A percentile compares a stretch with the other conserved stretches of the same genome.
phyloP scores from a whole-genome alignment of 2,329 filamentous ascomycete species.

The Fusarium pilosicola region DNA sequence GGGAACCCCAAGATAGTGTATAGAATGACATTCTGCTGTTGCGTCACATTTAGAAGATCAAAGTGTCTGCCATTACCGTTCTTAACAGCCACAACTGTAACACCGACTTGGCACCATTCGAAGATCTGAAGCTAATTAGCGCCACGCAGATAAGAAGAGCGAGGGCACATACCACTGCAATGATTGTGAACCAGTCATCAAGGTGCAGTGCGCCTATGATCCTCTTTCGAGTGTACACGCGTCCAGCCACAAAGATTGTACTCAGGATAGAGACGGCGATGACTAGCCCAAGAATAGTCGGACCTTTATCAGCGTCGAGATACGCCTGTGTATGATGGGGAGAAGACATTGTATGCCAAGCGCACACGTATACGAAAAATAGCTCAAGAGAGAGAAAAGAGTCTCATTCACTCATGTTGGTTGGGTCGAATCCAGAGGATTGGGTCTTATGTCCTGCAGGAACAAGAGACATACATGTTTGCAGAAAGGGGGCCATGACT shows the following conservation, averaged over 20 bases:
- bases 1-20: slow-evolving; percentile 52
- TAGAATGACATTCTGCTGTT: slow-evolving; percentile 47
- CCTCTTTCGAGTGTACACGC: slow-evolving; percentile 23
- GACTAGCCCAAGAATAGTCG: slow-evolving; percentile 16
- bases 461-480: not conserved
- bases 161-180: slow-evolving; percentile 8
- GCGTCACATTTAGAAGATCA: slow-evolving; percentile 40
- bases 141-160: rapidly evolving
- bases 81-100: slow-evolving; percentile 49
- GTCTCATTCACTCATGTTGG: not conserved
- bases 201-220: slow-evolving; percentile 23
- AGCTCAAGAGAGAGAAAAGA: not conserved
- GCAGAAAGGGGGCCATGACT: not conserved
- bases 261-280: slow-evolving; percentile 21
- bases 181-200: slow-evolving; percentile 30
- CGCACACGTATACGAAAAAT: not conserved
- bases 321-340: slow-evolving; percentile 18
- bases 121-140: slow-evolving; percentile 38
- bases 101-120: slow-evolving; percentile 47
- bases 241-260: slow-evolving; percentile 16
- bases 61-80: slow-evolving; percentile 55
- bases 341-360: not conserved
- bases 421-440: not conserved
- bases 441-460: not conserved
- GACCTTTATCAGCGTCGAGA: slow-evolving; percentile 26